phyloP scores from a whole-genome alignment of 352 stramenopile species.

The Phytophthora aleatoria region DNA sequence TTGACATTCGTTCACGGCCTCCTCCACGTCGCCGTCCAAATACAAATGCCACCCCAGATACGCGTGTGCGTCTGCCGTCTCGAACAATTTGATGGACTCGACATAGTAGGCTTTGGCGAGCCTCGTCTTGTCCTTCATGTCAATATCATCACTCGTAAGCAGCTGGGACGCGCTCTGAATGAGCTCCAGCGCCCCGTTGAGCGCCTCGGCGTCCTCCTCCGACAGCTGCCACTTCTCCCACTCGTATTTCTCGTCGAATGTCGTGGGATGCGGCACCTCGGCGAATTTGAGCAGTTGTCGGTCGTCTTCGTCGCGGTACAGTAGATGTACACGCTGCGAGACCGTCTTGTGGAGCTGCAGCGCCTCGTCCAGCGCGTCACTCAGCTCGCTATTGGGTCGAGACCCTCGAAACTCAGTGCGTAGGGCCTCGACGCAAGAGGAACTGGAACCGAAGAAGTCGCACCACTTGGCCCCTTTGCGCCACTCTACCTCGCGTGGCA shows the following conservation, averaged over 20 bases:
- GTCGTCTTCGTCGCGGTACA: conserved; percentile 56
- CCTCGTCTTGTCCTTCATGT: conserved; percentile 49
- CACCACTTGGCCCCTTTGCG: conserved; percentile 45
- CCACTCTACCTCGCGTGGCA: conserved; percentile 70
- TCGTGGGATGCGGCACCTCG: conserved; percentile 30
- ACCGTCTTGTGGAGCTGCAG: conserved; percentile 70
- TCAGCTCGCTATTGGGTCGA: conserved; percentile 17
- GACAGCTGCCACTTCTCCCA: conserved; percentile 39
- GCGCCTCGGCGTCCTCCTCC: conserved; percentile 28
- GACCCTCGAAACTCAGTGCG: conserved; percentile 52
- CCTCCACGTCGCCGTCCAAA: conserved; percentile 59
- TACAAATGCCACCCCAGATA: conserved; percentile 77
- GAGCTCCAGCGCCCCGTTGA: conserved; percentile 59
- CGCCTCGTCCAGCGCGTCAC: conserved; percentile 61
- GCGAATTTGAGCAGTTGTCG: conserved; percentile 47
- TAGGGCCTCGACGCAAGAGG: conserved; percentile 59
- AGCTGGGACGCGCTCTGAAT: conserved; percentile 56
- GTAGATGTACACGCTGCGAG: conserved; percentile 65
- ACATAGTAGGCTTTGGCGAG: conserved; percentile 72
- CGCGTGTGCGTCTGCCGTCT: conserved; percentile 70
- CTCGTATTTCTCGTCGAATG: conserved; percentile 62
- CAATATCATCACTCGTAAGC: conserved; percentile 48
- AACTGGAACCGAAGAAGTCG: conserved; percentile 66
- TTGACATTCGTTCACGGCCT: conserved; percentile 58
- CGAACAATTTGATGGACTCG: conserved; percentile 68